Conservation (phyloP, 2,329 filamentous ascomycete genomes). For the Talaromyces funiculosus region DNA sequence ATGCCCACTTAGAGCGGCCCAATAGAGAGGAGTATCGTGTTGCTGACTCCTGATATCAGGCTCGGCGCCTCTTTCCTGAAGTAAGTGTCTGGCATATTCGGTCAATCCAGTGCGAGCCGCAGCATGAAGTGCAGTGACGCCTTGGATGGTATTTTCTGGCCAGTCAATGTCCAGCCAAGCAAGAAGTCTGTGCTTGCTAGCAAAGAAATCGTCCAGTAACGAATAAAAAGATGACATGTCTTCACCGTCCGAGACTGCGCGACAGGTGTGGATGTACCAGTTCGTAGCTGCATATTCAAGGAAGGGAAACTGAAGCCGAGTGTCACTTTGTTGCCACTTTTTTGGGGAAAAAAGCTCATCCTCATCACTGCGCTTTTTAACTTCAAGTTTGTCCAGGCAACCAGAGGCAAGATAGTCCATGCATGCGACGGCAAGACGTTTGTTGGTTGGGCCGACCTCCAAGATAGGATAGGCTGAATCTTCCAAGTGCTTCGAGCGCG, state of each 20-base stretch:
- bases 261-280: constrained; percentile 4
- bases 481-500: neutral
- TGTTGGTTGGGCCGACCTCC: constrained; percentile 2
- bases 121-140: constrained; percentile 8
- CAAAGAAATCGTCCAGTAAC: constrained; percentile 3
- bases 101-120: constrained; percentile 8
- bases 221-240: constrained; percentile 3
- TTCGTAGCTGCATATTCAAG: constrained; percentile 9
- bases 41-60: neutral
- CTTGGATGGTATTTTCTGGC: neutral
- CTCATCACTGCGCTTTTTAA: neutral
- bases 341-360: neutral
- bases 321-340: neutral
- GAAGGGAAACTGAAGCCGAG: neutral
- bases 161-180: constrained; percentile 6
- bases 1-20: constrained; percentile 13
- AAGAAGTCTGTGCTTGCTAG: neutral
- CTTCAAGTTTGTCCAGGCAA: neutral
- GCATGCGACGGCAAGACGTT: constrained; percentile 10
- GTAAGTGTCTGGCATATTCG: constrained; percentile 4
- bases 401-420: constrained; percentile 5
- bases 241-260: neutral
- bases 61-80: constrained; percentile 1
- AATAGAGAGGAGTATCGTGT: neutral
- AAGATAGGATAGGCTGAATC: constrained; percentile 1